Evolutionary conservation across 2,329 filamentous ascomycete genomes (phyloP).

Genomic region (Rutstroemia sp.): DNA sequence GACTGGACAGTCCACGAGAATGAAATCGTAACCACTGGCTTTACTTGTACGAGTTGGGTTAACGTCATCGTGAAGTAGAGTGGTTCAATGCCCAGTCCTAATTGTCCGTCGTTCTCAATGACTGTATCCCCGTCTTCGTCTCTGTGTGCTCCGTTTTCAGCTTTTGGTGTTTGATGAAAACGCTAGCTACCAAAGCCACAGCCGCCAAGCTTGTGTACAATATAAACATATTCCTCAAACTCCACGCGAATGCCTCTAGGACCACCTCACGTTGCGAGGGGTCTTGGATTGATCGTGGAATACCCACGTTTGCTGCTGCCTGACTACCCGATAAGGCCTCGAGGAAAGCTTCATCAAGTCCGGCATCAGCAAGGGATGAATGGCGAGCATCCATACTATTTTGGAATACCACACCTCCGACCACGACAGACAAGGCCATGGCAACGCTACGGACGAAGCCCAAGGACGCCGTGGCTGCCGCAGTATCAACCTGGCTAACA

Average conservation of each 20-base stretch:
- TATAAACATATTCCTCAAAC: conserved; percentile 23
- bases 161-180: conserved; percentile 36
- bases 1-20: no score
- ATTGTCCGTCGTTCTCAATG: neutral
- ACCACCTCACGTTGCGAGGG: conserved; percentile 10
- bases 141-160: conserved; percentile 43
- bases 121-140: conserved; percentile 39
- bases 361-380: conserved; percentile 8
- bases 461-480: conserved; percentile 44
- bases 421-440: conserved; percentile 37
- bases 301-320: conserved; percentile 26
- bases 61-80: no score
- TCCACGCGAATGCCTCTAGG: conserved; percentile 15
- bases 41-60: no score
- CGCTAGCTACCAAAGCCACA: conserved; percentile 32
- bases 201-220: conserved; percentile 17
- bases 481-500: conserved; percentile 33
- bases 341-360: conserved; percentile 23
- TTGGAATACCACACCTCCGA: conserved; percentile 42
- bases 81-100: no score
- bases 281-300: conserved; percentile 32
- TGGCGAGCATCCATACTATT: conserved; percentile 31
- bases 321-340: conserved; percentile 26
- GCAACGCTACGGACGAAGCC: conserved; percentile 39
- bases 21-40: no score